Evolutionary conservation across 2,329 filamentous ascomycete genomes (phyloP).

Genomic region (Pyricularia sp.): DNA sequence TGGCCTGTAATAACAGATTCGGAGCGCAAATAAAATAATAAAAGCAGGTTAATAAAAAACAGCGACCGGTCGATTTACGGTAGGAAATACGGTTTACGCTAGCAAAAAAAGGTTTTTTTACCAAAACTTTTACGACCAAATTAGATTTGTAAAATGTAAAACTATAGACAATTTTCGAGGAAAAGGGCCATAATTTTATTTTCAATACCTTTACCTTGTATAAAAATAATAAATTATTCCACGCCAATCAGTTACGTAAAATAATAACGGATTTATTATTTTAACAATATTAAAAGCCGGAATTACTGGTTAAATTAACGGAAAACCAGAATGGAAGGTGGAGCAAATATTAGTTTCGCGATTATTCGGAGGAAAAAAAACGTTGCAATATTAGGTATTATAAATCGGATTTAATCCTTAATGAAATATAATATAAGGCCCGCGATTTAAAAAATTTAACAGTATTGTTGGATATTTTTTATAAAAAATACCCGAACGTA

Average conservation of each 20-base stretch:
- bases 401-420: too few species aligned
- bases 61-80: too few species aligned
- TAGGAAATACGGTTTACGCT: not conserved
- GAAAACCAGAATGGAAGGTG: not conserved
- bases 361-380: too few species aligned
- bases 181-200: not conserved
- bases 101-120: not conserved
- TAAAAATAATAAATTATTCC: not conserved
- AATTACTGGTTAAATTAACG: not conserved
- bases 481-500: too few species aligned
- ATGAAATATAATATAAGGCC: too few species aligned
- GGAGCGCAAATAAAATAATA: not conserved
- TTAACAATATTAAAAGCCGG: not conserved
- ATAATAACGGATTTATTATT: not conserved
- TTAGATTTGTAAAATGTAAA: not conserved
- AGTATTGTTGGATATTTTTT: too few species aligned
- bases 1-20: not conserved
- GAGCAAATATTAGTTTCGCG: not conserved
- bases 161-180: not conserved
- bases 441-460: too few species aligned
- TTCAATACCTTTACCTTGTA: not conserved
- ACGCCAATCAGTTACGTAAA: not conserved
- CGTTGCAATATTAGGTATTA: too few species aligned
- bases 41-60: not conserved
- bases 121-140: not conserved